Evolutionary conservation across 2,329 filamentous ascomycete species (phyloP).

Genomic region (Venturia aucupariae): DNA sequence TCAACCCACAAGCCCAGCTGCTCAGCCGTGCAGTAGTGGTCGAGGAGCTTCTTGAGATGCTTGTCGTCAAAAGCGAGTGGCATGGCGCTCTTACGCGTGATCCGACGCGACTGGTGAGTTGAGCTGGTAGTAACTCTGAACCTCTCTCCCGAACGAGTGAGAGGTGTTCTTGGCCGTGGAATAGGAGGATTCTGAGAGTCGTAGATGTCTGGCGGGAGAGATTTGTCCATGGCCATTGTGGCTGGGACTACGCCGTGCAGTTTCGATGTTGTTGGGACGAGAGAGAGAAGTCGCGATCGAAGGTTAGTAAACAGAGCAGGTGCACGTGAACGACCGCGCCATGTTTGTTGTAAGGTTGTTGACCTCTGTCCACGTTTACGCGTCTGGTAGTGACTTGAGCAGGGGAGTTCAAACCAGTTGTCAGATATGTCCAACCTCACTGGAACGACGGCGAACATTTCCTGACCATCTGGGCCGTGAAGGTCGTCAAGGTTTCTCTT

Average conservation of each 20-base stretch:
- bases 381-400: too few species aligned
- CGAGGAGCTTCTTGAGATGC: conserved; percentile 3
- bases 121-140: not conserved
- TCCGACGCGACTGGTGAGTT: not conserved
- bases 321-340: not conserved
- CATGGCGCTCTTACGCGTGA: conserved; percentile 2
- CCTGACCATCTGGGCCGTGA: too few species aligned
- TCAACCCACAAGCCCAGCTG: not conserved
- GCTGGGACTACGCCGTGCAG: not conserved
- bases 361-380: too few species aligned
- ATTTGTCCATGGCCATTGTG: not conserved
- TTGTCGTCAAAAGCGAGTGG: not conserved
- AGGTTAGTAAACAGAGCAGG: not conserved
- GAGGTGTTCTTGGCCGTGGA: not conserved
- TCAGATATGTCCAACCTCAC: too few species aligned
- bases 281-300: not conserved
- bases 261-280: not conserved
- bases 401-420: too few species aligned
- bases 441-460: too few species aligned
- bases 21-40: conserved; percentile 2
- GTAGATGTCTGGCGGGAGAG: not conserved
- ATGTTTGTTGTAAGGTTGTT: not conserved
- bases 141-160: not conserved
- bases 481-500: too few species aligned
- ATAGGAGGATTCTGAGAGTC: not conserved